These are phyloP conservation scores for Debaryomyces robertsiae DNA, from an alignment of 1,139 yeast genomes.

Conservation along the genomic window DNA sequence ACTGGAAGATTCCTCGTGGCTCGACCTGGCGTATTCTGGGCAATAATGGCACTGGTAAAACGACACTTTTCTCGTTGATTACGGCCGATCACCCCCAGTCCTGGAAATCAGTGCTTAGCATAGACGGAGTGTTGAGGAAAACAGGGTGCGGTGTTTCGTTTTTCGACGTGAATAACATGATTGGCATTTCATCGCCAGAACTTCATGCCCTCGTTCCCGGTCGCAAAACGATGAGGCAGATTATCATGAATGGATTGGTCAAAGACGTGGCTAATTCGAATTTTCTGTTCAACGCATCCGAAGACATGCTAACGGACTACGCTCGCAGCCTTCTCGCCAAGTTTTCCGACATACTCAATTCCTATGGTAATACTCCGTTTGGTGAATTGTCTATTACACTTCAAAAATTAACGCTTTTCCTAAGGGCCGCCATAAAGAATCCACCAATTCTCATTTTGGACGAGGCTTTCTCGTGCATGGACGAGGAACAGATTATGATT, in stretches of 20 bases:
- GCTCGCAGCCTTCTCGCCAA: conserved; percentile 23
- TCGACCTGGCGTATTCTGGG: conserved; percentile 91
- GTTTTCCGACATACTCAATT: conserved; percentile 32
- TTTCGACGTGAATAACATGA: conserved; percentile 74
- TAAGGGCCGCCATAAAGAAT: conserved; percentile 72
- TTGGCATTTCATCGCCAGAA: conserved; percentile 92
- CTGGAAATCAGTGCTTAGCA: conserved; percentile 72
- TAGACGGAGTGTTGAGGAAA: conserved; percentile 67
- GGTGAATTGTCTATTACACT: conserved; percentile 62
- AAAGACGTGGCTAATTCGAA: conserved; percentile 59
- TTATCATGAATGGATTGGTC: conserved; percentile 73
- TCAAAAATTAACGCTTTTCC: conserved; percentile 76
- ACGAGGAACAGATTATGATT: conserved; percentile 56
- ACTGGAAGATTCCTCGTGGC: conserved; percentile 69
- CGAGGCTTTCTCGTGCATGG: conserved; percentile 94
- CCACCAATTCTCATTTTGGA: conserved; percentile 83
- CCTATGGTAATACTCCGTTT: conserved; percentile 43
- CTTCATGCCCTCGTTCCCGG: conserved; percentile 80
- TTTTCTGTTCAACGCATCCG: conserved; percentile 30
- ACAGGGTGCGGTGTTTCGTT: conserved; percentile 73
- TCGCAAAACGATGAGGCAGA: conserved; percentile 51
- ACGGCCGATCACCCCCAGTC: conserved; percentile 98
- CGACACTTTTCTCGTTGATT: conserved; percentile 77
- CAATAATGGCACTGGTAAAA: conserved; percentile 90
- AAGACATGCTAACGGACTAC: conserved; percentile 16